Percentiles rank a stretch among this genome's conserved stretches.
phyloP scores from a whole-genome alignment of 129 eudicot genomes.

The Cynara cardunculus region DNA sequence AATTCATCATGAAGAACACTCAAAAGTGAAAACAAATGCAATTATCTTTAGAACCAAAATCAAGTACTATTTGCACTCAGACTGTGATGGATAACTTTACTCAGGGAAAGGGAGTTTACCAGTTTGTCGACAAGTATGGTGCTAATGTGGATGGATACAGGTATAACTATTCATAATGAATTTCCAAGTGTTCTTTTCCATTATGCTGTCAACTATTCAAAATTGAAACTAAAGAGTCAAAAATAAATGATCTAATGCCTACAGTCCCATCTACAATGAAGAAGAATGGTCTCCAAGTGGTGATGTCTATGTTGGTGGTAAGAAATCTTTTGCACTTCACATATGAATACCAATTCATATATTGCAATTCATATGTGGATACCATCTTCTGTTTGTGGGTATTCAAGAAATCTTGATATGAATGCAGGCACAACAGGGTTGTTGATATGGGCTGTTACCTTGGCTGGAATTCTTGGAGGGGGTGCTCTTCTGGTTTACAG shows the following conservation, averaged over 20 bases:
- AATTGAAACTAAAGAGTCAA: background rate
- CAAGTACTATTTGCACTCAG: background rate
- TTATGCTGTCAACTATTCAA: background rate
- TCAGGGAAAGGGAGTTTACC: conserved; percentile 99
- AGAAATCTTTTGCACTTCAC: background rate
- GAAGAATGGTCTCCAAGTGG: conserved; percentile 85
- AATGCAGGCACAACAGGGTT: conserved; percentile 82
- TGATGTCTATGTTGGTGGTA: conserved; percentile 83
- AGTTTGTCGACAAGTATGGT: conserved; percentile 91
- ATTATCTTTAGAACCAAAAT: background rate
- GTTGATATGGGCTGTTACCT: conserved; percentile 87
- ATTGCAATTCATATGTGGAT: background rate
- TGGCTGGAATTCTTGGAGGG: conserved; percentile 83
- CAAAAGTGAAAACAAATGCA: background rate
- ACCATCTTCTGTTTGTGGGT: too few relatives aligned
- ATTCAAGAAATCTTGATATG: background rate
- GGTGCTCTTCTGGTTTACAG: conserved; percentile 96
- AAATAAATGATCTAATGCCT: background rate
- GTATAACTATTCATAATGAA: conserved; percentile 21
- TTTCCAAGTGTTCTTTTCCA: background rate
- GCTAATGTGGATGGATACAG: conserved; percentile 99
- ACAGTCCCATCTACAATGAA: conserved; percentile 79
- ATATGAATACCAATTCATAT: too few relatives aligned
- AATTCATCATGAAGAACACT: background rate
- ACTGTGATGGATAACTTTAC: background rate